These are phyloP conservation scores for Pseudozyma sp. DNA, from an alignment of 1,284 basidiomycete species.

Conservation along the genomic window DNA sequence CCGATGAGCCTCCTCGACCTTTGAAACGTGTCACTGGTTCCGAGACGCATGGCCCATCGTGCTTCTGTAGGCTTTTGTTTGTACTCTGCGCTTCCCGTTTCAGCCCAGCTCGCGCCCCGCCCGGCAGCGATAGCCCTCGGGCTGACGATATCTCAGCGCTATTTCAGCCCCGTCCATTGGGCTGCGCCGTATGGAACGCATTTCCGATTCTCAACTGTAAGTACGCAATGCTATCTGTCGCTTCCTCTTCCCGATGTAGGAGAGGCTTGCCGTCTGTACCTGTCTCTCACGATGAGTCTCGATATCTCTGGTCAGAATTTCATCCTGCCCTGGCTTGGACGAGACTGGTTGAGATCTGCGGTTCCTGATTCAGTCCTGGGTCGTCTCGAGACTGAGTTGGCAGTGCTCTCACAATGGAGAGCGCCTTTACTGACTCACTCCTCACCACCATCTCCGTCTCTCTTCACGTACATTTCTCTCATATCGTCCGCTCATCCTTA, in stretches of 20 bases:
- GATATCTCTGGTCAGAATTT: no score
- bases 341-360: no score
- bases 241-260: not conserved
- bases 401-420: no score
- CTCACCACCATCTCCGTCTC: no score
- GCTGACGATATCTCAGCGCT: no score
- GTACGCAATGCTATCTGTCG: not conserved
- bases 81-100: not conserved
- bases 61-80: not conserved
- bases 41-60: slow-evolving; percentile 45
- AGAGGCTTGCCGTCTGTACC: not conserved
- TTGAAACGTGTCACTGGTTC: slow-evolving; percentile 13
- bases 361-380: no score
- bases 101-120: slow-evolving; percentile 15
- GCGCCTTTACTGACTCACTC: no score
- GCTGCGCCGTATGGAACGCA: not conserved
- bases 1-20: slow-evolving; percentile 44
- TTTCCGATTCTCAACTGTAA: not conserved
- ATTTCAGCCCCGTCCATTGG: slow-evolving; percentile 11
- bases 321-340: no score
- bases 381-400: no score
- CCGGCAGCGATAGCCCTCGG: not conserved
- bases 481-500: no score
- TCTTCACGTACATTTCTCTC: no score
- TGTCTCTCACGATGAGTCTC: no score